Evolutionary conservation across 306 rosid species (phyloP).

Genomic region (Cucumis cinereus): DNA sequence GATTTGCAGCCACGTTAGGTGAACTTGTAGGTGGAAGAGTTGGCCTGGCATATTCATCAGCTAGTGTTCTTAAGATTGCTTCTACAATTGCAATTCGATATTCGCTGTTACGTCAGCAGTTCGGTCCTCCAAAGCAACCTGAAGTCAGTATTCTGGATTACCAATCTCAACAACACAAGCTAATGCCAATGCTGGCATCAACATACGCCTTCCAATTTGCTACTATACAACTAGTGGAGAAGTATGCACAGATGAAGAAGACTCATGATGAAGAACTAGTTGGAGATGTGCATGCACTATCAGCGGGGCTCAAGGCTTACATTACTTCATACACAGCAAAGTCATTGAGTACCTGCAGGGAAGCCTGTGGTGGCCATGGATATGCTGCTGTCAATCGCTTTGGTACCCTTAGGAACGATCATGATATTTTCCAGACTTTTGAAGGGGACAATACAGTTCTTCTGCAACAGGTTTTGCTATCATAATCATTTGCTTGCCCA

Average conservation of each 20-base stretch:
- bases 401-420: constrained; percentile 86
- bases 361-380: constrained; percentile 99
- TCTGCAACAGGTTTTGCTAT: constrained; percentile 66
- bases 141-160: constrained; percentile 85
- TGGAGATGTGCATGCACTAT: constrained; percentile 80
- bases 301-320: constrained; percentile 91
- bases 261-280: constrained; percentile 63
- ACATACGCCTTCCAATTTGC: constrained; percentile 85
- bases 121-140: constrained; percentile 91
- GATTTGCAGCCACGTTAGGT: constrained; percentile 90
- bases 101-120: constrained; percentile 85
- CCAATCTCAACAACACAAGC: constrained; percentile 96
- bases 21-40: constrained; percentile 99
- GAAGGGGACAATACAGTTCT: constrained; percentile 99
- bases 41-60: constrained; percentile 87
- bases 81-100: constrained; percentile 75
- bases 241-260: constrained; percentile 73
- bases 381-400: constrained; percentile 91
- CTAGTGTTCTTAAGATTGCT: constrained; percentile 71
- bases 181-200: constrained; percentile 98
- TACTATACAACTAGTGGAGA: constrained; percentile 52
- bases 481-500: neutral
- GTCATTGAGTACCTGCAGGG: constrained; percentile 88
- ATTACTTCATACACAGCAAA: constrained; percentile 79
- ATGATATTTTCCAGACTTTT: constrained; percentile 94